These are phyloP conservation scores for Cymbidium sinense DNA, from an alignment of 106 monocot species.

Conservation along the genomic window DNA sequence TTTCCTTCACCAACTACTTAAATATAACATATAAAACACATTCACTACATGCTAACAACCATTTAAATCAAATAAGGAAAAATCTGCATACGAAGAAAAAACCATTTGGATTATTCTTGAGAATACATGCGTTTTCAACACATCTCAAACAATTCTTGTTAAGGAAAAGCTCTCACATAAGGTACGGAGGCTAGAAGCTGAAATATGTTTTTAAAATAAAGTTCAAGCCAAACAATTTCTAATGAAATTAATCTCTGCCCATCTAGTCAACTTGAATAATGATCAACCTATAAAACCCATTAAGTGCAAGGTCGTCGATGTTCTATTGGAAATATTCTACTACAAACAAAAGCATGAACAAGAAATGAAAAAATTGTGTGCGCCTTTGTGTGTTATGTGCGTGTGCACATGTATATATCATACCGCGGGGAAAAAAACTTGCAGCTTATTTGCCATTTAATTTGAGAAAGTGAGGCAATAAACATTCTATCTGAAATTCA, in stretches of 20 bases:
- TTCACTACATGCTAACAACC: background rate
- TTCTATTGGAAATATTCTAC: background rate
- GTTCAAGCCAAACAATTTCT: too few species aligned
- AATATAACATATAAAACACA: background rate
- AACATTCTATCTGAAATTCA: constrained; percentile 4
- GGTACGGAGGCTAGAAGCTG: too few species aligned
- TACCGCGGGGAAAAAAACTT: background rate
- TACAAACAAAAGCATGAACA: background rate
- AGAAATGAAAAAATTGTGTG: background rate
- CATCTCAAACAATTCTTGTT: too few species aligned
- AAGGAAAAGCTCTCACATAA: too few species aligned
- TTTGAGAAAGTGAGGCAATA: background rate
- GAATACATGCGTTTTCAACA: background rate
- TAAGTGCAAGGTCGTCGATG: background rate
- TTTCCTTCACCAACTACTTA: background rate
- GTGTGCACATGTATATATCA: background rate
- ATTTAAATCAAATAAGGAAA: background rate
- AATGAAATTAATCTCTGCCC: too few species aligned
- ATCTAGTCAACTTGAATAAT: too few species aligned
- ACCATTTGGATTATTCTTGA: background rate
- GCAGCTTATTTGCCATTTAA: background rate
- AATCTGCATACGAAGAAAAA: too few species aligned
- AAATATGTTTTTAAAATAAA: too few species aligned
- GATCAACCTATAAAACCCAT: background rate
- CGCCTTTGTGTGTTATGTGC: too few species aligned